Evolutionary conservation across 108 stramenopile species (phyloP), one percentile per base, ranked within the genome.

Genomic region (Discostella pseudostelligera): DNA sequence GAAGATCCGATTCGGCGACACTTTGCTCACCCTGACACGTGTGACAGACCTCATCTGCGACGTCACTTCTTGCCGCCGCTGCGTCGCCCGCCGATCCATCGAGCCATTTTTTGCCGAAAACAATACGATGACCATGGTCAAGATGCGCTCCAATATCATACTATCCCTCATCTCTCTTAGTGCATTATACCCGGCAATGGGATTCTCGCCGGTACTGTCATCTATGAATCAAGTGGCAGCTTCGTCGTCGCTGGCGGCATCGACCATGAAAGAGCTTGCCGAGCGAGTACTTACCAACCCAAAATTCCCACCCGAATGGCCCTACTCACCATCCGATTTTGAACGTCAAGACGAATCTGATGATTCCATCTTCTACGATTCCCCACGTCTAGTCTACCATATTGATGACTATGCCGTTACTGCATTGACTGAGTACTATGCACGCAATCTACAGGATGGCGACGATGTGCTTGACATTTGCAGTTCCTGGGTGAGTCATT

Each of bases 381-480:
- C 51, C 20, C 87, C 90, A 10, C 83, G 93, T 22, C 81, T 93
- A 16, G 78, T 80, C 19, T 93, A 85, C 50, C 91, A 93, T 53
- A 89, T 93, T 63, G 94, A 93, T 50, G 88, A 95, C 48, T 62
- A 58, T 32, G 94, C 91, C 8, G 89, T 95, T 5, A 49, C 40
- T 3, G 91, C 91, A 8, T 55, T 93, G 12, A 91, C 89, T 3
- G 61, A 82, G 24, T 94, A 92, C 62, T 97, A 97, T 66, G 64
- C 88, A 3, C 48, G 76, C 61, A 61, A 79, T 37, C 64, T 97
- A 8, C 69, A 86, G 39, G 85, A 90, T 17, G 90, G 90, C 4
- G 91, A 91, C 0, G 93, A 96, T 53, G 92, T 96, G 8, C 74
- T 97, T 17, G 96, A 97, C 71, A 91, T 97, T 65, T 97, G 96